Percentiles rank a stretch among this genome's conserved stretches.
phyloP scores from a whole-genome alignment of 495 filamentous ascomycete genomes.

The Halenospora varia region DNA sequence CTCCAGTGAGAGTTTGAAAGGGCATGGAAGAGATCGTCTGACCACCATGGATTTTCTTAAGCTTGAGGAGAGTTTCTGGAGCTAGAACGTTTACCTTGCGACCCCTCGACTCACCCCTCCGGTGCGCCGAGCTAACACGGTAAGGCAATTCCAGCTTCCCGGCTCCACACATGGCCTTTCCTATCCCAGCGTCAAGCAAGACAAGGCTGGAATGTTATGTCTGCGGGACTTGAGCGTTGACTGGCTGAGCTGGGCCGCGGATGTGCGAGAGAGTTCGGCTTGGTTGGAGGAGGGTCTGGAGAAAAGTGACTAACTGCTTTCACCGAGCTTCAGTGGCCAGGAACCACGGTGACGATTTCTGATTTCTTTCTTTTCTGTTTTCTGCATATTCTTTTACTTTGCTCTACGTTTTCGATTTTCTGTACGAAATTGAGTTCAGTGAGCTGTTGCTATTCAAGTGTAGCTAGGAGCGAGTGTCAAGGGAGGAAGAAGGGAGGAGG shows the following conservation, averaged over 20 bases:
- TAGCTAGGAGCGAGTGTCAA: background rate
- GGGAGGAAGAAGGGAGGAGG: background rate
- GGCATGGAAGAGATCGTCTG: too few relatives aligned
- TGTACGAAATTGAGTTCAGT: too few relatives aligned
- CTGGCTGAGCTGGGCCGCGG: background rate
- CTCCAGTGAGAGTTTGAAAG: too few relatives aligned
- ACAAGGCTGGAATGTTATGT: background rate
- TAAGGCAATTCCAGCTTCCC: background rate
- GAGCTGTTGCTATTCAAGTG: too few relatives aligned
- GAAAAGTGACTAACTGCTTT: background rate
- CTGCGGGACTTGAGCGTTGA: background rate
- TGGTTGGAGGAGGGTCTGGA: background rate
- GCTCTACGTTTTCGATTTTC: background rate
- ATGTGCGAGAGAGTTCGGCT: background rate
- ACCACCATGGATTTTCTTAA: too few relatives aligned
- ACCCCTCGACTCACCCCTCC: background rate
- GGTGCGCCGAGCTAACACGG: conserved; percentile 8
- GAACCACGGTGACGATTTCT: background rate
- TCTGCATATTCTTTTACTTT: background rate
- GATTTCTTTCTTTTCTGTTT: background rate
- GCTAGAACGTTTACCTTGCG: background rate
- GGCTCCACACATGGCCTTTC: conserved; percentile 7
- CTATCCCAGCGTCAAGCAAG: background rate
- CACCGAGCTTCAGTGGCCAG: background rate
- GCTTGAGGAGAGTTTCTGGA: too few relatives aligned